phyloP scores from a whole-genome alignment of 2,329 filamentous ascomycete genomes.

The Botrytis elliptica region DNA sequence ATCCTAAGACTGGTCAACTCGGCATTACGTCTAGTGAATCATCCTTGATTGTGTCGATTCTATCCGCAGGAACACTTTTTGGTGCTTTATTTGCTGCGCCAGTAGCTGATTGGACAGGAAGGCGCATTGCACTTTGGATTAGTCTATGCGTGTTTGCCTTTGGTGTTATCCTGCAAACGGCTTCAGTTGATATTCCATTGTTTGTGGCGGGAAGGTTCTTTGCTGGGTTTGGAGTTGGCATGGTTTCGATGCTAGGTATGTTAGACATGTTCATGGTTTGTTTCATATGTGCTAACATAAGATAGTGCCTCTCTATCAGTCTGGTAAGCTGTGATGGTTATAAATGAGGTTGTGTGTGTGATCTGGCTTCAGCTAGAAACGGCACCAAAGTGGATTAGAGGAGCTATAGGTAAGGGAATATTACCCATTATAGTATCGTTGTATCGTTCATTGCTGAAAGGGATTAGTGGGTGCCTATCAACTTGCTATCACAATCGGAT shows the following conservation, averaged over 20 bases:
- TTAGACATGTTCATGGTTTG: background rate
- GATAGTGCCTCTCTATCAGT: slow-evolving; percentile 18
- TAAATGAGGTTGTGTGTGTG: background rate
- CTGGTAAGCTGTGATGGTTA: background rate
- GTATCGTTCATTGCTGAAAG: background rate
- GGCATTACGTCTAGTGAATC: slow-evolving; percentile 54
- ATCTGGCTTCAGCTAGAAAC: background rate
- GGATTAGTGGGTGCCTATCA: slow-evolving; percentile 57
- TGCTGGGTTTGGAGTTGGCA: slow-evolving; percentile 70
- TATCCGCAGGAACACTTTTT: slow-evolving; percentile 78
- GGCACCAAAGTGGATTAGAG: slow-evolving; percentile 20
- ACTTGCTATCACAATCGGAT: slow-evolving; percentile 77
- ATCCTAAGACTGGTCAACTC: slow-evolving; percentile 43
- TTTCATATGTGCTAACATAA: background rate
- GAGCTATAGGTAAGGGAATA: background rate
- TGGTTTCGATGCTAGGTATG: slow-evolving; percentile 63
- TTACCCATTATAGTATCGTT: no score
- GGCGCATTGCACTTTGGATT: slow-evolving; percentile 61
- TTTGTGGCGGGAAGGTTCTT: slow-evolving; percentile 74
- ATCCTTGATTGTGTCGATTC: slow-evolving; percentile 65
- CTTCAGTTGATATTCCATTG: slow-evolving; percentile 58
- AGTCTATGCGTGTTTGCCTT: slow-evolving; percentile 66
- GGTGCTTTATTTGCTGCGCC: slow-evolving; percentile 47
- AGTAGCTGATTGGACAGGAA: slow-evolving; percentile 44
- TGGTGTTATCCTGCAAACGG: slow-evolving; percentile 66